Evolutionary conservation across 371 early-diverging fungal genomes (phyloP), one percentile per base, ranked within the genome.

Genomic region (Rhizomucor pusillus): DNA sequence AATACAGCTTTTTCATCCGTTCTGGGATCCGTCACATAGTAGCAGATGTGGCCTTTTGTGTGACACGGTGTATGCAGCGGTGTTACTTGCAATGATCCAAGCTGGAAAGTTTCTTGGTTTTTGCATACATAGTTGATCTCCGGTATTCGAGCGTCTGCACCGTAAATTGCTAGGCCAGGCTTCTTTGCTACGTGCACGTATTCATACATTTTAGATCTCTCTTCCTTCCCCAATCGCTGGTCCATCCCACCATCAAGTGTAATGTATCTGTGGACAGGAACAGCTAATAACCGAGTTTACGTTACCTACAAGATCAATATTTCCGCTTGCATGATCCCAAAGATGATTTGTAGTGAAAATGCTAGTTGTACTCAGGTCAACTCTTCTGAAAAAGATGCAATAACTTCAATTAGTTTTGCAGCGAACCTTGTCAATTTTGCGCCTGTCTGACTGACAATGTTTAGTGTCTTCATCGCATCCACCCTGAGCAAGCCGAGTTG

Each of bases 1-100:
- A 78, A 78, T 0, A 78, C 73, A 2, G 79, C 79, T 48, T 67
- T 62, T 55, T 65, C 69, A 55, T 63, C 60, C 33, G 65, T 75
- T 16, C 60, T 52, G 18, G 75, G 69, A 63, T 86, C 89, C 18
- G 67, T 79, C 29, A 92, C 85, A 69, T 84, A 93, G 71, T 89
- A 95, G 56, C 88, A 87, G 5, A 94, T 86, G 66, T 89, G 89
- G 43, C 95, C 93, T 53, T 81, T 85, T 24, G 97, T 97, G 66
- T 97, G 97, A 57, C 97, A 92, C 20, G 83, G 81, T 5, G 95
- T 95, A 67, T 82, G 78, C 1, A 90, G 65, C 0, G 89, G 79
- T 14, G 80, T 81, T 24, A 90, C 65, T 25, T 76, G 74, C 20
- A 92, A 64, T 6, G 77, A 77, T 29, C 94, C 92, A 16, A 95